Evolutionary conservation across 148 eudicot genomes (phyloP).

Genomic region (Dysphania ambrosioides): DNA sequence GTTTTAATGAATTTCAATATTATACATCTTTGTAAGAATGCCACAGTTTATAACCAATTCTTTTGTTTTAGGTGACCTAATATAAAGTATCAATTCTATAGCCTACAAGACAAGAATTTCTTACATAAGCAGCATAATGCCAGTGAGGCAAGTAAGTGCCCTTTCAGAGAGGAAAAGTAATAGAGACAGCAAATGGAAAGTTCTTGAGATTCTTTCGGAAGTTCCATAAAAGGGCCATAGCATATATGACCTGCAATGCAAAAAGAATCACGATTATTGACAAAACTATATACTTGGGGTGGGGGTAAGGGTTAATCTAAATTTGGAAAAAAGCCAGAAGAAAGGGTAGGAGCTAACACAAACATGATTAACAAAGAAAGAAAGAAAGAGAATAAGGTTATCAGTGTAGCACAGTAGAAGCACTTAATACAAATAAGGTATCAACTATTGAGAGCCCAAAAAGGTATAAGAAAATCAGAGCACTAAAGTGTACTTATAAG

Average conservation of each 20-base stretch:
- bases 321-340: background rate
- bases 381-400: background rate
- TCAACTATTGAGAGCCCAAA: background rate
- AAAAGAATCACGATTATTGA: slow-evolving; percentile 6
- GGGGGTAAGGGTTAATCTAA: background rate
- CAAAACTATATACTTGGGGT: background rate
- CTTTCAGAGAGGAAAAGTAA: slow-evolving; percentile 62
- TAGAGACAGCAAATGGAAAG: slow-evolving; percentile 74
- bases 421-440: background rate
- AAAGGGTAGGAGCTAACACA: background rate
- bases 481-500: background rate
- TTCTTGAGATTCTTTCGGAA: slow-evolving; percentile 65
- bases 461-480: background rate
- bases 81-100: background rate
- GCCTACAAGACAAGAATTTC: slow-evolving; percentile 29
- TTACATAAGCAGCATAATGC: slow-evolving; percentile 84
- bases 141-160: slow-evolving; percentile 57
- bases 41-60: background rate
- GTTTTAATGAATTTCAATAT: background rate
- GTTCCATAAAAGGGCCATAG: slow-evolving; percentile 74
- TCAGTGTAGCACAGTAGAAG: background rate
- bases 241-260: slow-evolving; percentile 48
- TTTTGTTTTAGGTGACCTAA: background rate
- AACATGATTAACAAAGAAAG: background rate
- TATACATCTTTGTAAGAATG: background rate